Percentiles rank a stretch among this genome's conserved stretches.
These are phyloP conservation scores for Priceomyces carsonii DNA, from an alignment of 805 yeast genomes.

Conservation along the genomic window DNA sequence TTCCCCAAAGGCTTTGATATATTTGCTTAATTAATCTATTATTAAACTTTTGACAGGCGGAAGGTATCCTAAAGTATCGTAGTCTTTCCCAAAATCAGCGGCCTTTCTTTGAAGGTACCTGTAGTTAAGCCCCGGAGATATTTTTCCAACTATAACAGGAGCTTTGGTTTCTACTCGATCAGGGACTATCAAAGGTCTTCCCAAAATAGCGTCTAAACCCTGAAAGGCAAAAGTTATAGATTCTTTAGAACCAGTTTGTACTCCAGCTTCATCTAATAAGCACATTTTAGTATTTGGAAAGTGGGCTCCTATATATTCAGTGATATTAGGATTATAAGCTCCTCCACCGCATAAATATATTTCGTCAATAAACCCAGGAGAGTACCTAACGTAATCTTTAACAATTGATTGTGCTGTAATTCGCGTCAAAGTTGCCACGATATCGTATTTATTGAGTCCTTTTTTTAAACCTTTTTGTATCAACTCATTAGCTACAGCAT, in stretches of 20 bases:
- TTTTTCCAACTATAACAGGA: slow-evolving; percentile 20
- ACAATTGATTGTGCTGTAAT: slow-evolving; percentile 24
- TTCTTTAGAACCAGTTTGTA: slow-evolving; percentile 16
- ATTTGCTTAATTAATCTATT: slow-evolving; percentile 6
- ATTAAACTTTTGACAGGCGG: slow-evolving; percentile 7
- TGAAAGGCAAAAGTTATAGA: slow-evolving; percentile 25
- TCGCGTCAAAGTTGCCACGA: slow-evolving; percentile 23
- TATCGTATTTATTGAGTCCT: slow-evolving; percentile 17
- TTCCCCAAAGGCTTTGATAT: too few species aligned
- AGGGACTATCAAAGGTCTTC: slow-evolving; percentile 21
- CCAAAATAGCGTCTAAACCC: slow-evolving; percentile 21
- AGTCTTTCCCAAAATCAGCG: slow-evolving; percentile 14
- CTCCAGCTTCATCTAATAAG: slow-evolving; percentile 13
- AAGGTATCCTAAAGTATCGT: slow-evolving; percentile 15
- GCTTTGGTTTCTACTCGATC: slow-evolving; percentile 17
- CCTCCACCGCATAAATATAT: slow-evolving; percentile 26
- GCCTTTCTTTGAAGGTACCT: slow-evolving; percentile 15
- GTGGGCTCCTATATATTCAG: slow-evolving; percentile 11
- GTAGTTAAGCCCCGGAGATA: slow-evolving; percentile 24
- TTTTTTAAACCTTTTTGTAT: slow-evolving; percentile 5
- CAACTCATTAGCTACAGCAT: slow-evolving; percentile 15
- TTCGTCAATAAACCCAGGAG: slow-evolving; percentile 17
- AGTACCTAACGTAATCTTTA: slow-evolving; percentile 16
- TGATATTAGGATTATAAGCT: slow-evolving; percentile 20
- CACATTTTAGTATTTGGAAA: slow-evolving; percentile 19